Base-by-base conservation (phyloP, 495 filamentous ascomycete species). In the Hapsidospora chrysogenum region DNA sequence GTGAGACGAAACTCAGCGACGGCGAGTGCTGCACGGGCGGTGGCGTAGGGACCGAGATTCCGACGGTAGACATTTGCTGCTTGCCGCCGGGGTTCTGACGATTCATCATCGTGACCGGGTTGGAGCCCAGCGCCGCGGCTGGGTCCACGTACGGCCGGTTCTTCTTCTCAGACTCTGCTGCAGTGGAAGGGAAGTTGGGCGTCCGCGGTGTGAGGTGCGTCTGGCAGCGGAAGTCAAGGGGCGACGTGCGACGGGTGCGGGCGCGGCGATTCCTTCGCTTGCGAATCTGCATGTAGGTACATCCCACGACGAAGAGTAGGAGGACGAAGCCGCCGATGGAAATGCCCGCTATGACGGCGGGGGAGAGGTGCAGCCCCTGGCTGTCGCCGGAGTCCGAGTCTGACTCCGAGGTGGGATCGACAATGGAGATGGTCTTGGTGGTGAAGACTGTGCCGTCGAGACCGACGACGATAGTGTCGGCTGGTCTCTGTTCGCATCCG, bases 371-470 rank as follows among this genome's bases (percentile, higher is more conserved):
- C 9, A 52, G 20, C 20, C 30, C 15, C 1, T 47, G 29, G 5
- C 40, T 22, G 0, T 31, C 17, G 21, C 42, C 36, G 14, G 46
- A 25, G 3, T 36, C n/a, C 0, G 47, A 28, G 3, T 36, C n/a
- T 0, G 47, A 28, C 2, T 38, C 43, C 1, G 42, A 17, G 15
- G 31, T 17, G 11, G 58, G 54, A 31, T 63, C 54, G 39, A 60
- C 52, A 13, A 68, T 56, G 34, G 43, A 54, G 33, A 69, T 52
- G 9, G n/a, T 28, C 2, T 45, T 46, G 1, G 29, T 38, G 15
- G 63, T 54, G 39, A 72, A 70, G 37, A 70, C 34, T 9, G 57
- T 62, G 26, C 60, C 66, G 38, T 57, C 58, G 14, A 70, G 37
- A 14, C 57, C 56, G 17, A 72, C 40, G 11, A 50, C 34, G 8